phyloP scores from a whole-genome alignment of 2,329 filamentous ascomycete genomes.

The Fusarium sp. region DNA sequence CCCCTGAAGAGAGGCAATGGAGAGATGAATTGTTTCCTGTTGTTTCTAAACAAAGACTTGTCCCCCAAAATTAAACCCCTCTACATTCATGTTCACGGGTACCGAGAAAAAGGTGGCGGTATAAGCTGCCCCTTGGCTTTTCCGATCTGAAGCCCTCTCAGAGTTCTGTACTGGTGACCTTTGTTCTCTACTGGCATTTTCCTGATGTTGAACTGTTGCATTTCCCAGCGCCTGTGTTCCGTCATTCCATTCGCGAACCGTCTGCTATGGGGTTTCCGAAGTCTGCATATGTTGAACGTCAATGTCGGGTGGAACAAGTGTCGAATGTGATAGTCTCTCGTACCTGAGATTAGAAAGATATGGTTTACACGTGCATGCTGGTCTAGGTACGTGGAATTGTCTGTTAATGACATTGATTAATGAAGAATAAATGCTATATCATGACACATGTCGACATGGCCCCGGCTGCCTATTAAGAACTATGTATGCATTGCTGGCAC shows the following conservation, averaged over 20 bases:
- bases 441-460: slow-evolving; percentile 43
- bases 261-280: not conserved
- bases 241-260: not conserved
- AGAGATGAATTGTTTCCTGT: slow-evolving; percentile 18
- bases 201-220: not conserved
- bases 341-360: slow-evolving; percentile 19
- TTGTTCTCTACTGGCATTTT: slow-evolving; percentile 4
- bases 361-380: slow-evolving; percentile 20
- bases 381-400: slow-evolving; percentile 17
- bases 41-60: slow-evolving; percentile 20
- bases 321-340: slow-evolving; percentile 10
- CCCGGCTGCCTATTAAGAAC: slow-evolving; percentile 35
- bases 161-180: not conserved
- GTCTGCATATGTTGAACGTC: not conserved
- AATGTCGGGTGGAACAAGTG: not conserved
- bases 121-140: not conserved
- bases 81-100: slow-evolving; percentile 26
- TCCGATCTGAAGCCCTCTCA: not conserved
- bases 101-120: slow-evolving; percentile 2
- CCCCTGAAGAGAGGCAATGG: slow-evolving; percentile 22
- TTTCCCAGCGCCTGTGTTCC: not conserved
- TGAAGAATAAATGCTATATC: slow-evolving; percentile 45
- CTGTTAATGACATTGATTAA: slow-evolving; percentile 40
- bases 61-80: slow-evolving; percentile 17
- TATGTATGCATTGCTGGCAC: slow-evolving; percentile 36